These are phyloP conservation scores for Physcia stellaris DNA, from an alignment of 495 filamentous ascomycete species.

Conservation along the genomic window DNA sequence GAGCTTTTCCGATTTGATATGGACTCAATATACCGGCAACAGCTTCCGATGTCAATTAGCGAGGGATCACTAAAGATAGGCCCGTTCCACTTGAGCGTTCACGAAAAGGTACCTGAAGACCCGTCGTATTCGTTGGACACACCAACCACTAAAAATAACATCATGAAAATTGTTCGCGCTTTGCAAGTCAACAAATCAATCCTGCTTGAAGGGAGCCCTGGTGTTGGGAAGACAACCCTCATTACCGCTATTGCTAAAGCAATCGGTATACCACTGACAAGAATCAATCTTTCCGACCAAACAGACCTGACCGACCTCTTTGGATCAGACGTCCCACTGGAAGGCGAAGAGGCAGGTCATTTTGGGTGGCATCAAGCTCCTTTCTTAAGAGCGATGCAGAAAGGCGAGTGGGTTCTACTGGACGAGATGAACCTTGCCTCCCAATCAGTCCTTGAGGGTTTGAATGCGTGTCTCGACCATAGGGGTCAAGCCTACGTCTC, in stretches of 20 bases:
- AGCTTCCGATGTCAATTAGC: slow-evolving; percentile 34
- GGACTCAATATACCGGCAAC: slow-evolving; percentile 43
- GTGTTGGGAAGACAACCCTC: slow-evolving; percentile 93
- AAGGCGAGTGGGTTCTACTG: slow-evolving; percentile 85
- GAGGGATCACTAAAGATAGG: slow-evolving; percentile 46
- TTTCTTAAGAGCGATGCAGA: slow-evolving; percentile 91
- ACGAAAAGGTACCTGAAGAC: slow-evolving; percentile 32
- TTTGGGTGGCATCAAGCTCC: slow-evolving; percentile 94
- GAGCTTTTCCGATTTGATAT: slow-evolving; percentile 52
- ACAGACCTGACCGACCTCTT: slow-evolving; percentile 96
- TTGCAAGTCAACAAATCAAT: slow-evolving; percentile 82
- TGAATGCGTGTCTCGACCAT: slow-evolving; percentile 96
- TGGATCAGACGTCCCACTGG: slow-evolving; percentile 89
- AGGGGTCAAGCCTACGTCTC: slow-evolving; percentile 91
- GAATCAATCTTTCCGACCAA: slow-evolving; percentile 96
- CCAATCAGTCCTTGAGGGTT: slow-evolving; percentile 88
- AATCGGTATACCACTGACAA: slow-evolving; percentile 64
- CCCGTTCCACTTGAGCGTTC: slow-evolving; percentile 51
- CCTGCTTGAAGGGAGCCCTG: slow-evolving; percentile 86
- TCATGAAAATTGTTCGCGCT: slow-evolving; percentile 81
- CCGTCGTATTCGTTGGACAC: slow-evolving; percentile 66
- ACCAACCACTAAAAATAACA: slow-evolving; percentile 78
- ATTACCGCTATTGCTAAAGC: slow-evolving; percentile 69
- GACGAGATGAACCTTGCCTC: slow-evolving; percentile 99
- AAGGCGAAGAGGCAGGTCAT: slow-evolving; percentile 71